These are phyloP conservation scores for Hypsizygus ulmarius DNA, from an alignment of 1,284 basidiomycete genomes.

Conservation along the genomic window DNA sequence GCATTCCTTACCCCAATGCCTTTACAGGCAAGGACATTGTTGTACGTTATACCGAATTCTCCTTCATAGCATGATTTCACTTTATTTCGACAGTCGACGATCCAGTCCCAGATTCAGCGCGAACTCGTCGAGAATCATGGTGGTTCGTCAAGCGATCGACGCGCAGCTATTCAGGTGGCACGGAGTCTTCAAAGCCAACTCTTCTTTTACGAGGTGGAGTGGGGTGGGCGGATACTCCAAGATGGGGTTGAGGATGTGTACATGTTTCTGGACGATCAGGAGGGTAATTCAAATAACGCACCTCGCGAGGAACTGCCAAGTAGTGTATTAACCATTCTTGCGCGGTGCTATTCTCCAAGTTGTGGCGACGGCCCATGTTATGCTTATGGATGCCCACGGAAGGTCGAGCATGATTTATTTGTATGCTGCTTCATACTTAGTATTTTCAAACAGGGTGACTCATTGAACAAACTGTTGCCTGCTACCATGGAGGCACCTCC, in stretches of 20 bases:
- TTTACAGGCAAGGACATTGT: slow-evolving; percentile 94
- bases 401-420: slow-evolving; percentile 38
- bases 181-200: slow-evolving; percentile 88
- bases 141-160: slow-evolving; percentile 67
- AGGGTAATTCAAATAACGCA: slow-evolving; percentile 58
- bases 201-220: slow-evolving; percentile 97
- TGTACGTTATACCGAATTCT: slow-evolving; percentile 47
- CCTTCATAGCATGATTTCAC: slow-evolving; percentile 1
- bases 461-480: slow-evolving; percentile 17
- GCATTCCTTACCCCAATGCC: slow-evolving; percentile 80
- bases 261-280: slow-evolving; percentile 91
- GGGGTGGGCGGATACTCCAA: slow-evolving; percentile 81
- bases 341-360: slow-evolving; percentile 81
- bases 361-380: slow-evolving; percentile 72
- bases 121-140: slow-evolving; percentile 71
- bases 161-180: slow-evolving; percentile 83
- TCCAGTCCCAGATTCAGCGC: slow-evolving; percentile 75
- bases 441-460: slow-evolving; percentile 12
- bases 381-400: slow-evolving; percentile 70
- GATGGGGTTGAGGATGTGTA: slow-evolving; percentile 96
- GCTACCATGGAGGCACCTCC: slow-evolving; percentile 15
- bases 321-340: slow-evolving; percentile 75
- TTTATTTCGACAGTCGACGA: slow-evolving; percentile 58
- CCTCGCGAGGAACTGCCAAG: slow-evolving; percentile 79
- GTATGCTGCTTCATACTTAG: neutral